Evolutionary conservation across 176 grass and related monocot genomes (phyloP).

Genomic region (Ensete ventricosum): DNA sequence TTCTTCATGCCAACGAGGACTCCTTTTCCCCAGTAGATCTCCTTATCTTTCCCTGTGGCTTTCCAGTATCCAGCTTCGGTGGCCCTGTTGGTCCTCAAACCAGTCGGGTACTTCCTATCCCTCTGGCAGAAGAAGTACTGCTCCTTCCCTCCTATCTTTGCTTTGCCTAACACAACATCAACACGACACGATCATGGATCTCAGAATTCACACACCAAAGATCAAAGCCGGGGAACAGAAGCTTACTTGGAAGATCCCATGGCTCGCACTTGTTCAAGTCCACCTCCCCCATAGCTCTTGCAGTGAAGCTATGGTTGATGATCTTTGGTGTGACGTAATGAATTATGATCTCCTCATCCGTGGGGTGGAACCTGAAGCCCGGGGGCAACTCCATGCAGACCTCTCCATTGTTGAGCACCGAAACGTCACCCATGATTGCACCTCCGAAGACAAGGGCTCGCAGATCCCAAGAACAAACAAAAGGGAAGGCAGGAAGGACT

Average conservation of each 20-base stretch:
- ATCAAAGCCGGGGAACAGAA: neutral
- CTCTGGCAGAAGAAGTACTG: conserved; percentile 48
- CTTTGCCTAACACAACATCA: conserved; percentile 14
- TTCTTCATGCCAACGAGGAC: conserved; percentile 39
- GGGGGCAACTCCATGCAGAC: conserved; percentile 62
- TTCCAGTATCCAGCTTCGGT: conserved; percentile 45
- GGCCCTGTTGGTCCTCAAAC: conserved; percentile 36
- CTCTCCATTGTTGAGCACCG: conserved; percentile 25
- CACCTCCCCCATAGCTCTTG: conserved; percentile 72
- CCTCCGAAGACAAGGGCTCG: neutral
- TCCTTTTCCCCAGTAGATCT: conserved; percentile 16
- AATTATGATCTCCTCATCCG: conserved; percentile 84
- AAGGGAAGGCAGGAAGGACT: neutral
- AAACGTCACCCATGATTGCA: conserved; percentile 15
- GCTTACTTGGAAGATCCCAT: conserved; percentile 64
- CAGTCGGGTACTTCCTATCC: conserved; percentile 48
- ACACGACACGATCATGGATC: neutral
- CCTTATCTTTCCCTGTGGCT: conserved; percentile 50
- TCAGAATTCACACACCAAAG: neutral
- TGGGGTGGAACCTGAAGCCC: conserved; percentile 87
- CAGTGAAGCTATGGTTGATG: conserved; percentile 34
- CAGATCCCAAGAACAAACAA: neutral
- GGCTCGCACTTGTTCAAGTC: conserved; percentile 92
- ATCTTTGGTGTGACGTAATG: conserved; percentile 71
- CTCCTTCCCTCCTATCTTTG: conserved; percentile 41